Evolutionary conservation across 371 early-diverging fungal genomes (phyloP).

Genomic region (Mucor indicus): DNA sequence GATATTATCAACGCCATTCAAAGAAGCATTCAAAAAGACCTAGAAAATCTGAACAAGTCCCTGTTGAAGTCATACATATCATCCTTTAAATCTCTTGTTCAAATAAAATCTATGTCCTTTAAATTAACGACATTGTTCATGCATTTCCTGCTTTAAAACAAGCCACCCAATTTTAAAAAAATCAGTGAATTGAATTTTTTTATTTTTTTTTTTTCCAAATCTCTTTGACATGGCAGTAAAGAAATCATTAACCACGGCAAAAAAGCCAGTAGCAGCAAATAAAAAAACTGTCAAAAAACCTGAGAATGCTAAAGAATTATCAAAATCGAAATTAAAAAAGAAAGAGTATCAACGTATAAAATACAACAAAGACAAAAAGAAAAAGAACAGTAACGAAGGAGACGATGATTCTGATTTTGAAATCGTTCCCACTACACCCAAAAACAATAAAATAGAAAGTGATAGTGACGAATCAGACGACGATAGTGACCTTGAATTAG

Average conservation of each 20-base stretch:
- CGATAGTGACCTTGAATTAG: slow-evolving; percentile 34
- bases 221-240: too few relatives aligned
- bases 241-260: too few relatives aligned
- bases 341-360: slow-evolving; percentile 35
- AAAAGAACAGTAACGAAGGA: slow-evolving; percentile 5
- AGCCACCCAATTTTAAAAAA: too few relatives aligned
- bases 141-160: too few relatives aligned
- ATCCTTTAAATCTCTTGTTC: too few relatives aligned
- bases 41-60: slow-evolving; percentile 15
- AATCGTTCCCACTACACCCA: slow-evolving; percentile 15
- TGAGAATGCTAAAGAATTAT: slow-evolving; percentile 23
- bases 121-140: too few relatives aligned
- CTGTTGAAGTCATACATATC: slow-evolving; percentile 24
- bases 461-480: slow-evolving; percentile 2
- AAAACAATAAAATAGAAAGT: background rate
- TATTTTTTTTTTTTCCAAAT: too few relatives aligned
- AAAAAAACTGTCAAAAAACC: too few relatives aligned
- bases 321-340: slow-evolving; percentile 30
- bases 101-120: too few relatives aligned
- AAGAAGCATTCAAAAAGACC: slow-evolving; percentile 1
- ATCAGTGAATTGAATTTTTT: too few relatives aligned
- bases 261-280: too few relatives aligned
- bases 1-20: background rate
- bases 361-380: slow-evolving; percentile 33
- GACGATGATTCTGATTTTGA: slow-evolving; percentile 37